These are phyloP conservation scores for Pterocarpus macrocarpus DNA, from an alignment of 306 rosid species.

Conservation along the genomic window DNA sequence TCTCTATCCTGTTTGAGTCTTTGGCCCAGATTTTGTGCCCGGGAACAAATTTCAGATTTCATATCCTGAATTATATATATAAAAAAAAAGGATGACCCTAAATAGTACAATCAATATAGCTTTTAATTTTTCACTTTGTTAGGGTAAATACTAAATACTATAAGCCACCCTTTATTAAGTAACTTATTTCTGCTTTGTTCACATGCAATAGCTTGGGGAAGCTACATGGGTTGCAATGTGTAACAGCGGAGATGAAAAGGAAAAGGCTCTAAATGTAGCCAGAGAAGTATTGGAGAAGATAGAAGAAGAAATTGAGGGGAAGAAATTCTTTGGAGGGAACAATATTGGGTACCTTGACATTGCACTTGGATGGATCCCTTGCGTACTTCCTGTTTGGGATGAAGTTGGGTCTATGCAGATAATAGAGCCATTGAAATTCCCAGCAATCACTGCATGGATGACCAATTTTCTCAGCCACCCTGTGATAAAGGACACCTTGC, in stretches of 20 bases:
- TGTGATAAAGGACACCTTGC: slow-evolving; percentile 52
- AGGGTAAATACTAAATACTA: too few species aligned
- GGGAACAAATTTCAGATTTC: too few species aligned
- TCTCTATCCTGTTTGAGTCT: too few species aligned
- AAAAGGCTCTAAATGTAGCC: slow-evolving; percentile 45
- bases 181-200: too few species aligned
- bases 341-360: slow-evolving; percentile 63
- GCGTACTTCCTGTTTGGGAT: slow-evolving; percentile 58
- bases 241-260: slow-evolving; percentile 48
- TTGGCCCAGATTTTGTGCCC: too few species aligned
- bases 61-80: too few species aligned
- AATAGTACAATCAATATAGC: too few species aligned
- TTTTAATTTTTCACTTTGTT: too few species aligned
- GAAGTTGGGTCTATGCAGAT: slow-evolving; percentile 56
- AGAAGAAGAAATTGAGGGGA: slow-evolving; percentile 57
- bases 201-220: slow-evolving; percentile 34
- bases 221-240: slow-evolving; percentile 36
- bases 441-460: slow-evolving; percentile 53
- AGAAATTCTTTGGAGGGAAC: slow-evolving; percentile 62
- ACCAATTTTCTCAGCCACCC: slow-evolving; percentile 50
- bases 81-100: too few species aligned
- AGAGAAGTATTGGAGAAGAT: slow-evolving; percentile 55
- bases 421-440: slow-evolving; percentile 52
- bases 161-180: neutral
- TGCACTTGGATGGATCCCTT: slow-evolving; percentile 67